These are phyloP conservation scores for Stagonosporopsis vannaccii DNA, from an alignment of 2,329 filamentous ascomycete species.

Conservation along the genomic window DNA sequence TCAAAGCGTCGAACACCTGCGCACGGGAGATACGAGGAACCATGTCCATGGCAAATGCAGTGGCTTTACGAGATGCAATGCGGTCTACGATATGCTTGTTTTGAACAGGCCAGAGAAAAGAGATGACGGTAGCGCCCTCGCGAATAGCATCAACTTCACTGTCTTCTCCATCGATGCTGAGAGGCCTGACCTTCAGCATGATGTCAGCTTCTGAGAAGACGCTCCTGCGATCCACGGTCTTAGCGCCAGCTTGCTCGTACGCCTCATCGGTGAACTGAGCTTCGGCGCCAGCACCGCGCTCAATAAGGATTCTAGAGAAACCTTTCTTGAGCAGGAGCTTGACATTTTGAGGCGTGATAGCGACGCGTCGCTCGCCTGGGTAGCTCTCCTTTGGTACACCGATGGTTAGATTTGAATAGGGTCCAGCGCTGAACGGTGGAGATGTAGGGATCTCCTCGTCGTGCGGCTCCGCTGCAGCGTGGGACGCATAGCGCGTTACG, in stretches of 20 bases:
- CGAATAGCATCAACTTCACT: slow-evolving; percentile 74
- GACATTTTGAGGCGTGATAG: slow-evolving; percentile 84
- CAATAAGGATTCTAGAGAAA: slow-evolving; percentile 77
- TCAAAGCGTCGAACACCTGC: slow-evolving; percentile 84
- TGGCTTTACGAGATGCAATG: slow-evolving; percentile 74
- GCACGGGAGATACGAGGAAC: slow-evolving; percentile 88
- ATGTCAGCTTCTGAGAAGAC: slow-evolving; percentile 81
- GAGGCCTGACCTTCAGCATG: slow-evolving; percentile 82
- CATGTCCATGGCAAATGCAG: slow-evolving; percentile 90
- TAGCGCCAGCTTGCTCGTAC: slow-evolving; percentile 80
- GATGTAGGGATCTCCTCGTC: slow-evolving; percentile 46
- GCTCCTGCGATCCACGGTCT: slow-evolving; percentile 71
- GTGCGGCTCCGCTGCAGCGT: slow-evolving; percentile 43
- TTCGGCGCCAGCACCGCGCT: slow-evolving; percentile 78
- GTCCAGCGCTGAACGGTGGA: slow-evolving; percentile 52
- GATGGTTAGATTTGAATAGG: slow-evolving; percentile 76
- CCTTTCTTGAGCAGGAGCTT: slow-evolving; percentile 85
- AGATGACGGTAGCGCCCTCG: slow-evolving; percentile 77
- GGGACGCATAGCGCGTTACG: slow-evolving; percentile 42
- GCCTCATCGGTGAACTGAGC: slow-evolving; percentile 80
- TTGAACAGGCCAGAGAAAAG: slow-evolving; percentile 82
- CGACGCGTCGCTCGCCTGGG: slow-evolving; percentile 80
- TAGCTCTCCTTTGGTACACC: slow-evolving; percentile 83
- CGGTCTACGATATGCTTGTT: slow-evolving; percentile 78
- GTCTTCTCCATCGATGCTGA: slow-evolving; percentile 63